phyloP scores from a whole-genome alignment of 805 yeast species.

The Saccharomyces eubayanus region DNA sequence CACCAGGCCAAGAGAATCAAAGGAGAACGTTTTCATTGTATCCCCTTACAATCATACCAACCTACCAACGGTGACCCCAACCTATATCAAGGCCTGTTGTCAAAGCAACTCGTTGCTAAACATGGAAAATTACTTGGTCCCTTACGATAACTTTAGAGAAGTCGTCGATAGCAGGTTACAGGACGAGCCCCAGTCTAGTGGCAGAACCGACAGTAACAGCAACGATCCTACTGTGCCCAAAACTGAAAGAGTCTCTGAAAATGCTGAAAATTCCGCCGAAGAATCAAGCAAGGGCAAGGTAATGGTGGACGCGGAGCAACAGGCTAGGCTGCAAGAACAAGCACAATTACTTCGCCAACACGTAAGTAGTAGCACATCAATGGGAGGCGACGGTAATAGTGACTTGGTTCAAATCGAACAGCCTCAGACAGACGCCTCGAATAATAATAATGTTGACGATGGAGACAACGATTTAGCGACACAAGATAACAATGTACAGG shows the following conservation, averaged over 20 bases:
- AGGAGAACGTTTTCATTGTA: slow-evolving; percentile 17
- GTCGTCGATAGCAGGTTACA: slow-evolving; percentile 20
- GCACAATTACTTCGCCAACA: neutral
- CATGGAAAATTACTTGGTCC: slow-evolving; percentile 22
- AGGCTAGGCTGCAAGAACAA: slow-evolving; percentile 1
- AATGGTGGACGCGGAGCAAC: neutral
- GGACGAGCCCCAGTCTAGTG: slow-evolving; percentile 3
- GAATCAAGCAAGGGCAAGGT: neutral
- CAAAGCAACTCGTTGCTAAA: slow-evolving; percentile 14
- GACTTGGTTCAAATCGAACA: neutral
- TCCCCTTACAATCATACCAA: slow-evolving; percentile 27
- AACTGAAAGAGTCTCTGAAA: neutral
- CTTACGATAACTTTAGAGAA: slow-evolving; percentile 22
- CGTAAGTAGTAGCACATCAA: neutral
- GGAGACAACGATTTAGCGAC: neutral
- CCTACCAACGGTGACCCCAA: slow-evolving; percentile 26
- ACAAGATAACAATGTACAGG: neutral
- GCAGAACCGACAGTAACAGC: neutral
- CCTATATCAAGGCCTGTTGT: slow-evolving; percentile 25
- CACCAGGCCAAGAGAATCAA: slow-evolving; percentile 14
- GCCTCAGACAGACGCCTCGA: neutral
- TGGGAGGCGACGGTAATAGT: neutral
- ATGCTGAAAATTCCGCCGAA: neutral
- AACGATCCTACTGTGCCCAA: neutral
- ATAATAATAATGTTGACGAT: neutral